These are phyloP conservation scores for Centaurea solstitialis DNA, from an alignment of 129 eudicot genomes.

Conservation along the genomic window DNA sequence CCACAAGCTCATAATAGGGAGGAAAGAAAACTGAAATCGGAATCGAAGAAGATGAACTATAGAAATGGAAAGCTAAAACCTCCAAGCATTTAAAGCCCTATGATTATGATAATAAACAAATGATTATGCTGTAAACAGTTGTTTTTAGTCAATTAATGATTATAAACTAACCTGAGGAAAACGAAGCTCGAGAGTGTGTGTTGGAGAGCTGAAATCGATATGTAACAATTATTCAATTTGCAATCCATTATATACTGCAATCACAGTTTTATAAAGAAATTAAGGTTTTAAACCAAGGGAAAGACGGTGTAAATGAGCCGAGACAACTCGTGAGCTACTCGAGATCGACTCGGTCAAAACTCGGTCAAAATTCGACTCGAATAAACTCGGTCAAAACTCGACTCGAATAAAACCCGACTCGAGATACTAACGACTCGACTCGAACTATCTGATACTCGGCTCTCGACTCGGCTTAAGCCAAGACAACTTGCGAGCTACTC, in stretches of 20 bases:
- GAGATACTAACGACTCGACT: too few species aligned
- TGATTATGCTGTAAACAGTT: neutral
- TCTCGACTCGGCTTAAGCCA: too few species aligned
- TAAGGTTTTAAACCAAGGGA: neutral
- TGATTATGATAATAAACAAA: conserved; percentile 2
- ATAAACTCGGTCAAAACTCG: too few species aligned
- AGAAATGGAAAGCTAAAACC: neutral
- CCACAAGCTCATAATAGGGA: neutral
- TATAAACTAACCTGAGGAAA: neutral
- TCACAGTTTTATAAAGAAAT: neutral
- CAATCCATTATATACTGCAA: neutral
- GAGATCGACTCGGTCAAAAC: too few species aligned
- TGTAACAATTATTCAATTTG: neutral
- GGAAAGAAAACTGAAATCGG: neutral
- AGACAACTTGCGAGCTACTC: too few species aligned
- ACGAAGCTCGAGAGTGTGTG: neutral
- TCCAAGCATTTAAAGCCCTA: neutral
- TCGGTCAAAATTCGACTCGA: too few species aligned
- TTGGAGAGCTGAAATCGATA: neutral
- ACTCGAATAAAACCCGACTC: too few species aligned
- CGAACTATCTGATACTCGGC: too few species aligned
- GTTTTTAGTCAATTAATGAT: neutral
- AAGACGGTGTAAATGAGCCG: too few species aligned
- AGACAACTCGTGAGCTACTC: too few species aligned
- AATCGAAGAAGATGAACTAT: neutral